Evolutionary conservation across 306 rosid species (phyloP), one percentile per base, ranked within the genome.

Genomic region (Delonix regia): DNA sequence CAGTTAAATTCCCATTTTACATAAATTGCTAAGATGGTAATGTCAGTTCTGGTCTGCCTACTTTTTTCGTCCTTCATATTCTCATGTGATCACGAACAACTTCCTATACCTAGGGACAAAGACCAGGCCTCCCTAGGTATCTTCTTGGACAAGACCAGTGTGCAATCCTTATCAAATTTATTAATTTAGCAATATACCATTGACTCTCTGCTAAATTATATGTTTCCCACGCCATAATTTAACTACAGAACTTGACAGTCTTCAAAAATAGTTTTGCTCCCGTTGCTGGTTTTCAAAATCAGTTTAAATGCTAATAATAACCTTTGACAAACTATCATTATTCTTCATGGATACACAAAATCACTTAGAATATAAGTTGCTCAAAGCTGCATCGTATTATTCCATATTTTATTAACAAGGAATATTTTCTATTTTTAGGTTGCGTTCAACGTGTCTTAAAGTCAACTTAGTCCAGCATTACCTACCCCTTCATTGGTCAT

Each of bases 401-500:
- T n/a, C n/a, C n/a, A n/a, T n/a, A n/a, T n/a, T n/a, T n/a, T n/a
- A n/a, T n/a, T n/a, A n/a, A n/a, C n/a, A n/a, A 3, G 14, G 1
- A 3, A 16, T 62, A 7, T 25, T 62, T 21, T 65, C 25, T 51
- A 42, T 63, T 15, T 56, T 81, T 36, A 27, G 72, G 53, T 66
- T 47, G 34, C 39, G 18, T 66, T 11, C 12, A 39, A 38, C n/a
- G 77, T 71, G 73, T 39, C 73, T 27, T 10, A 76, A 63, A 24
- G 82, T 78, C 86, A 80, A 78, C 60, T 47, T 38, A 71, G 71
- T 45, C 53, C 45, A 5, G 52, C 82, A 71, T 44, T 66, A 48
- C 74, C 85, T 62, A 51, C 83, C 71, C 75, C 30, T 64, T 61
- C 62, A 47, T 69, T 81, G 81, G 70, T 78, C 89, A 72, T 72